Percentiles rank a stretch among this genome's conserved stretches.
These are phyloP conservation scores for Gossypium gossypioides DNA, from an alignment of 441 rosid genomes.

Conservation along the genomic window DNA sequence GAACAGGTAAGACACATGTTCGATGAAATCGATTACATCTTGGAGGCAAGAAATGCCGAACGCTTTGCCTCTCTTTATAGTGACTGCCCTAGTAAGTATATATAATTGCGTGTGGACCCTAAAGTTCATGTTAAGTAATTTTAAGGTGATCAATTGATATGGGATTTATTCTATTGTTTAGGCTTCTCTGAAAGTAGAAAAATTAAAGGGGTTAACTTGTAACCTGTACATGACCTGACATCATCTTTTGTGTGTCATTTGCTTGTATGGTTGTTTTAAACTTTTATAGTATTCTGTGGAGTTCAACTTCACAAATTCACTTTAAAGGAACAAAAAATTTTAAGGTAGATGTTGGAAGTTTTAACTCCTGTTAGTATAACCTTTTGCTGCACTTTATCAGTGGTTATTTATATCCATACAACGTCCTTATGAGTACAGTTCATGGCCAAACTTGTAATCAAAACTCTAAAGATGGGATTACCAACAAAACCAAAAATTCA, in stretches of 20 bases:
- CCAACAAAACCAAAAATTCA: conserved; percentile 26
- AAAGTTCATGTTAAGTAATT: background rate
- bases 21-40: conserved; percentile 86
- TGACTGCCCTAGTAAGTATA: conserved; percentile 40
- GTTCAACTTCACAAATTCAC: background rate
- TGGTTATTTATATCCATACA: conserved; percentile 1
- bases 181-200: background rate
- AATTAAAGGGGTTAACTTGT: background rate
- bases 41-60: conserved; percentile 91
- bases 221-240: background rate
- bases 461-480: conserved; percentile 24
- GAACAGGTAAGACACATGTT: conserved; percentile 98
- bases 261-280: background rate
- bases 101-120: background rate
- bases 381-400: background rate
- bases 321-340: background rate
- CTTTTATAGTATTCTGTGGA: conserved; percentile 6
- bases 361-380: background rate
- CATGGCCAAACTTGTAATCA: conserved; percentile 26
- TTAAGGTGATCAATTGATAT: background rate
- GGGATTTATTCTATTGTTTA: background rate
- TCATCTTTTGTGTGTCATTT: background rate
- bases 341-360: background rate
- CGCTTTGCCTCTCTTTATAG: conserved; percentile 80
- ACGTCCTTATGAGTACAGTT: conserved; percentile 27